A percentile compares a stretch with the other conserved stretches of the same genome.
Evolutionary conservation across 73 alveolate species (phyloP).

Genomic region (Paramecium sonneborni): DNA sequence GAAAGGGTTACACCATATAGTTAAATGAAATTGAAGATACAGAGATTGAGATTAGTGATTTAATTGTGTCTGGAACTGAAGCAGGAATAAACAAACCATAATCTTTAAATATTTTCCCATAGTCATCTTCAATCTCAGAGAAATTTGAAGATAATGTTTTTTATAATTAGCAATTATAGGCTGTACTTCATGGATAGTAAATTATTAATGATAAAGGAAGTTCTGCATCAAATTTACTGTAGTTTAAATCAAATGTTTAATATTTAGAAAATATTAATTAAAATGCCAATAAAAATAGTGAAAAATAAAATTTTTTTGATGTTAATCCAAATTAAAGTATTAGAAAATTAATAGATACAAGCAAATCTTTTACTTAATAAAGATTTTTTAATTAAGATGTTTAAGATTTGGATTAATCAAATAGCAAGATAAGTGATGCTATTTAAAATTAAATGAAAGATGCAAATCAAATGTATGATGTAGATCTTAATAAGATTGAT

Average conservation of each 20-base stretch:
- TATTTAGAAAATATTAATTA: too few relatives aligned
- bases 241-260: too few relatives aligned
- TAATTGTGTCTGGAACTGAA: neutral
- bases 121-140: neutral
- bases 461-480: slow-evolving; percentile 13
- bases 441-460: neutral
- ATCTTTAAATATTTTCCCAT: neutral
- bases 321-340: neutral
- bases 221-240: too few relatives aligned
- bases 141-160: too few relatives aligned
- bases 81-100: neutral
- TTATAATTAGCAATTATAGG: too few relatives aligned
- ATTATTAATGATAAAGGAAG: too few relatives aligned
- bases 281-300: too few relatives aligned
- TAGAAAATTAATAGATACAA: neutral
- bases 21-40: neutral
- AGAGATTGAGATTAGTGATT: neutral
- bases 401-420: neutral
- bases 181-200: too few relatives aligned
- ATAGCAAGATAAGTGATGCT: neutral
- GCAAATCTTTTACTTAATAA: neutral
- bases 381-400: neutral
- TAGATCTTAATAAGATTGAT: slow-evolving; percentile 22
- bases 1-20: too few relatives aligned
- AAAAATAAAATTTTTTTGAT: neutral